Evolutionary conservation across 805 yeast genomes (phyloP).

Genomic region (Sugiyamaella boreocaroliniensis): DNA sequence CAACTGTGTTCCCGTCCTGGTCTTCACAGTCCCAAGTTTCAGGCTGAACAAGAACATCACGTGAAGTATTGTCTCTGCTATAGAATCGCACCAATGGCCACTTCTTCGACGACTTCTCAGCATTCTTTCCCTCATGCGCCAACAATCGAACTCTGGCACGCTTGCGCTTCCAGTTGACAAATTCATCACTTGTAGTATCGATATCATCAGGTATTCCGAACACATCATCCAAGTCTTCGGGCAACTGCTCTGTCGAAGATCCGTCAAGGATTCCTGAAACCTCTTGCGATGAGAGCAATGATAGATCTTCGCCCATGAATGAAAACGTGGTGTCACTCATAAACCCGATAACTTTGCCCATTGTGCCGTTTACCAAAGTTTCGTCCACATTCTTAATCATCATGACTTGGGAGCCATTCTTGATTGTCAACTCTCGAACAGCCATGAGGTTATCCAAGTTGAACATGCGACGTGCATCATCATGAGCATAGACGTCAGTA

Average conservation of each 20-base stretch:
- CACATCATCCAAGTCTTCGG: constrained; percentile 17
- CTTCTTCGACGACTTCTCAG: constrained; percentile 5
- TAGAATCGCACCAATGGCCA: constrained; percentile 76
- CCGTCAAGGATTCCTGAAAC: constrained; percentile 14
- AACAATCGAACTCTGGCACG: constrained; percentile 9
- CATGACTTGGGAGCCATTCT: constrained; percentile 92
- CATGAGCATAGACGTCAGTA: constrained; percentile 35
- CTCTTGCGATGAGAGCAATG: constrained; percentile 3
- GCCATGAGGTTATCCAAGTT: constrained; percentile 65
- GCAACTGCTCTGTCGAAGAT: neutral
- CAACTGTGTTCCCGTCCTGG: constrained; percentile 59
- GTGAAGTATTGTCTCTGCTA: constrained; percentile 59
- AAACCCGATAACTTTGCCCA: constrained; percentile 68
- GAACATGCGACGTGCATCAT: constrained; percentile 26
- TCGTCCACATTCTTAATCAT: constrained; percentile 75
- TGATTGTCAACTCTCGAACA: constrained; percentile 52
- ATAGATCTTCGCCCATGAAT: constrained; percentile 9
- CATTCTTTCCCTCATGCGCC: constrained; percentile 4
- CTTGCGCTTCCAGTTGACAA: constrained; percentile 17
- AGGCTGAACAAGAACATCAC: constrained; percentile 73
- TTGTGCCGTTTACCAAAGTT: constrained; percentile 79
- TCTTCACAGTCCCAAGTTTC: constrained; percentile 80
- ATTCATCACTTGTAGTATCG: constrained; percentile 12
- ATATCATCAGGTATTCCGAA: constrained; percentile 17
- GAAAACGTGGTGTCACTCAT: constrained; percentile 28